Base-by-base conservation (phyloP, 192 early-diverging fungal genomes). In the Thoreauomyces humboldtii region DNA sequence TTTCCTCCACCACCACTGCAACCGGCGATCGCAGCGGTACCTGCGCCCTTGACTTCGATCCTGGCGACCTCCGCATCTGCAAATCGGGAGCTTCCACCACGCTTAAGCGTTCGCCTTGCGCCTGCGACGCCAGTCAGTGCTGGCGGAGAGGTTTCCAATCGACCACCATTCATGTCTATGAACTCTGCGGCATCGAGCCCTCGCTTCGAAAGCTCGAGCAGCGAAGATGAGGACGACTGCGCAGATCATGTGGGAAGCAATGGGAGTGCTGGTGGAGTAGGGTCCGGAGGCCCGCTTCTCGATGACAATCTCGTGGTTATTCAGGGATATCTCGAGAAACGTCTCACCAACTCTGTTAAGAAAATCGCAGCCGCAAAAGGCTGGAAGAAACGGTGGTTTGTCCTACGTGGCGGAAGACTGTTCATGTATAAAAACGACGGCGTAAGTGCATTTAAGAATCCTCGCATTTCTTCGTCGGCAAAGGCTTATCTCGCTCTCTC, bases 301-400 rank as follows among this genome's bases (percentile, higher is more conserved):
- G 64, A 59, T 32, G 71, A 73, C 46, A 59, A 73, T 63, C 44
- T 21, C n/a, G 77, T 79, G 0, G 31, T 79, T 14, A 21, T 68
- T n/a, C 74, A 79, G 51, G 77, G 77, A 14, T 79, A 79, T 47
- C 60, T 79, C 33, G 59, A 67, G 24, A 79, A 79, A 45, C 69
- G 65, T 44, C 65, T 71, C 7, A 64, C 65, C n/a, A 68, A 71
- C 59, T 61, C 69, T 36, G 55, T 60, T 34, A 60, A 74, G 29
- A 73, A 78, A 54, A 41, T 64, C 19, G 33, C 56, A 2, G 65
- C 44, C 14, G 25, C 37, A n/a, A 71, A 70, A 28, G 48, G 51
- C 3, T 81, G 80, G 80, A 81, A 81, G 52, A 65, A 71, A 43
- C 66, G 72, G 9, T 81, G 80, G 80, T 76, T 81, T 56, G 80